phyloP scores from a whole-genome alignment of 345 rosid genomes.

The Eucalyptus pumila region DNA sequence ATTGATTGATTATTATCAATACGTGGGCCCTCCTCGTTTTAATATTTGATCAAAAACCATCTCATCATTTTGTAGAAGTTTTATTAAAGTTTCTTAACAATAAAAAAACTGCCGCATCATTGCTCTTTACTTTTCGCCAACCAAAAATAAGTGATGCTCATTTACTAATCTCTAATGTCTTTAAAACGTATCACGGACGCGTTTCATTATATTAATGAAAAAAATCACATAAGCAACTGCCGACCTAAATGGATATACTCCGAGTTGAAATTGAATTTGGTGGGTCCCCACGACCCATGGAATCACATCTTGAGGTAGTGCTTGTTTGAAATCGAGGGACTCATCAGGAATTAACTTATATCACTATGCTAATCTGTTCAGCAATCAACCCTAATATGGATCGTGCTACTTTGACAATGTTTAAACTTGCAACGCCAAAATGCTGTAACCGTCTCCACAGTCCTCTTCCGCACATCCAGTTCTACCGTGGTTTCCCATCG shows the following conservation, averaged over 20 bases:
- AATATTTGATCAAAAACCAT: neutral
- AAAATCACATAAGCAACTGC: neutral
- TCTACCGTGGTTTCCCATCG: neutral
- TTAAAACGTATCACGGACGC: neutral
- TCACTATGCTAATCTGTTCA: neutral
- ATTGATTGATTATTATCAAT: neutral
- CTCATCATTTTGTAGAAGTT: neutral
- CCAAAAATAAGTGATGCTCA: neutral
- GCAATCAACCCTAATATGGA: neutral
- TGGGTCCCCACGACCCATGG: neutral
- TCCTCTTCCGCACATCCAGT: neutral
- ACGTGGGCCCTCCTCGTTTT: neutral
- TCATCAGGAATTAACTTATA: neutral
- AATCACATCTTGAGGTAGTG: neutral
- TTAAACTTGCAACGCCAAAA: neutral
- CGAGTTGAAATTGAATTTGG: neutral
- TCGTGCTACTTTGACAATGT: neutral
- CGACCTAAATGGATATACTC: neutral
- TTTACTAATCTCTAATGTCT: neutral
- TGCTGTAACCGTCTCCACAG: neutral
- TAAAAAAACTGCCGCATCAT: neutral
- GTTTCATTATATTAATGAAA: neutral
- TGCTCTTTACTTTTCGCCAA: neutral
- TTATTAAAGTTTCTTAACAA: neutral
- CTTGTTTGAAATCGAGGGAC: neutral